Evolutionary conservation across 2,329 filamentous ascomycete genomes (phyloP).

Genomic region (Aspergillus novoparasiticus): DNA sequence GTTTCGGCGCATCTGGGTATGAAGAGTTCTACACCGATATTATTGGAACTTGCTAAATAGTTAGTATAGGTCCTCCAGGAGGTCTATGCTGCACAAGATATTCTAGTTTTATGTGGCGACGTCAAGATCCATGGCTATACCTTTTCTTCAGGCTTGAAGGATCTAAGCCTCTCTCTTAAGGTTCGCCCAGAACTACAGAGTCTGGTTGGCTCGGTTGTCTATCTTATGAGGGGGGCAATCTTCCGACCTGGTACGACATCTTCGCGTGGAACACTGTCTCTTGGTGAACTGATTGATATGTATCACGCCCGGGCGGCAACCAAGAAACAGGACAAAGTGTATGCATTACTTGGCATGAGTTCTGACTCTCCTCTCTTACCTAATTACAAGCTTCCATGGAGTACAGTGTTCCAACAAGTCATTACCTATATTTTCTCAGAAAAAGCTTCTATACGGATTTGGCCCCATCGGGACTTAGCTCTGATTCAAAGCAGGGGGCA

Average conservation of each 20-base stretch:
- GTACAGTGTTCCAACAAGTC: not conserved
- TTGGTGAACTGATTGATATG: not conserved
- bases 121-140: not conserved
- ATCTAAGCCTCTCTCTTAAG: not conserved
- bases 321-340: not conserved
- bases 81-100: not conserved
- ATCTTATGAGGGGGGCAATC: not conserved
- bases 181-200: not conserved
- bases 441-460: not conserved
- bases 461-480: not conserved
- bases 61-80: constrained; percentile 5
- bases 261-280: not conserved
- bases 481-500: not conserved
- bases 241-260: not conserved
- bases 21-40: not conserved
- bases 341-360: not conserved
- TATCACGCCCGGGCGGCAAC: not conserved
- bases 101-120: not conserved
- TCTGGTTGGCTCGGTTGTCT: not conserved
- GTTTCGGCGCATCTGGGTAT: constrained; percentile 8
- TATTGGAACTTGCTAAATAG: not conserved
- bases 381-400: constrained; percentile 4
- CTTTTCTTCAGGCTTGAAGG: not conserved
- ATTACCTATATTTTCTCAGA: not conserved
- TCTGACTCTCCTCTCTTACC: not conserved